Percentiles rank a stretch among this genome's conserved stretches.
Conservation (phyloP, 768 basidiomycete species). For the Dioszegia hungarica region DNA sequence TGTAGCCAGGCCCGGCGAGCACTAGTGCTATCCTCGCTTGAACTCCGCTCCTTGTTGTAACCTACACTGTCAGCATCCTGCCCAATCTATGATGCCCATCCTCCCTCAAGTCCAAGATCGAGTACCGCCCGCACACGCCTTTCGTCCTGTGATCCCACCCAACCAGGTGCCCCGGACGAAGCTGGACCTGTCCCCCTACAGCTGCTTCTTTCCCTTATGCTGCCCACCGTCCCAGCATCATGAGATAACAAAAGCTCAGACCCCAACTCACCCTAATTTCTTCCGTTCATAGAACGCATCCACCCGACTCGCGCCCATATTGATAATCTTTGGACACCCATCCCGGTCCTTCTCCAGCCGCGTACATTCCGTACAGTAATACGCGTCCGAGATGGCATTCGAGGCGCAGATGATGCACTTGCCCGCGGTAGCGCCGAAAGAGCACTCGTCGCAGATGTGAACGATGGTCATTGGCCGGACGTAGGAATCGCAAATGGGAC, state of each 20-base stretch:
- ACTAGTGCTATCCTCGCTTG: slow-evolving; percentile 26
- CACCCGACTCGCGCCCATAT: slow-evolving; percentile 43
- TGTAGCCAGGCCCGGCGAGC: too few relatives aligned
- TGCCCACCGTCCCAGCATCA: too few relatives aligned
- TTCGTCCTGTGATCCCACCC: too few relatives aligned
- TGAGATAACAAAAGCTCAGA: background rate
- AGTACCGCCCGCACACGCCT: background rate
- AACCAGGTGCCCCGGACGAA: too few relatives aligned
- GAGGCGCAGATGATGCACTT: slow-evolving; percentile 96
- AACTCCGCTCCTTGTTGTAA: slow-evolving; percentile 25
- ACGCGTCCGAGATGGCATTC: slow-evolving; percentile 96
- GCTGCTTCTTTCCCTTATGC: too few relatives aligned
- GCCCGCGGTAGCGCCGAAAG: slow-evolving; percentile 80
- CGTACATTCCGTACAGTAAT: slow-evolving; percentile 91
- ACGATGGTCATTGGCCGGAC: slow-evolving; percentile 97
- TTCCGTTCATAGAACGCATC: slow-evolving; percentile 44
- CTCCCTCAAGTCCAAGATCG: background rate
- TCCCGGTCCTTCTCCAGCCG: slow-evolving; percentile 94
- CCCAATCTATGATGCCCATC: background rate
- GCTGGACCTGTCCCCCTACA: too few relatives aligned
- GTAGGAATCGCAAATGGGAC: slow-evolving; percentile 98
- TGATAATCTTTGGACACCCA: slow-evolving; percentile 79
- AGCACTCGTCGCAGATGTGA: slow-evolving; percentile 98
- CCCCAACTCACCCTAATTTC: slow-evolving; percentile 32
- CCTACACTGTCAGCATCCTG: background rate